Evolutionary conservation across 495 filamentous ascomycete species (phyloP).

Genomic region (Podospora pseudopauciseta): DNA sequence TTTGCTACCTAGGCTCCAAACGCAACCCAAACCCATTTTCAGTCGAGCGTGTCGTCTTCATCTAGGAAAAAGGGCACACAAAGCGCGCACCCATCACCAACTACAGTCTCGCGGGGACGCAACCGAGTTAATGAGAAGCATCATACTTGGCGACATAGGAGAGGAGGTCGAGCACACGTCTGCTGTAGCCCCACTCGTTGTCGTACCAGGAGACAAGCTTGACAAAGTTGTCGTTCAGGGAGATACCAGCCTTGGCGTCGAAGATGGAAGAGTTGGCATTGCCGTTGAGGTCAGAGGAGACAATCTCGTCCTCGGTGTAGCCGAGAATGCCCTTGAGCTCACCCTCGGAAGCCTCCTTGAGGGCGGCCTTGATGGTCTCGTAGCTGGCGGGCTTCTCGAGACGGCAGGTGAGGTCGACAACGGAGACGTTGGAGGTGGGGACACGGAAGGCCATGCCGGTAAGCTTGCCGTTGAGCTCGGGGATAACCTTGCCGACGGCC

Average conservation of each 20-base stretch:
- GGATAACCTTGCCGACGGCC: slow-evolving; percentile 99
- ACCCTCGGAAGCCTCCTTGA: slow-evolving; percentile 86
- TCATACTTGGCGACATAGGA: slow-evolving; percentile 91
- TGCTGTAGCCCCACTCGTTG: slow-evolving; percentile 85
- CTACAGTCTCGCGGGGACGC: slow-evolving; percentile 21
- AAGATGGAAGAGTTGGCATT: slow-evolving; percentile 93
- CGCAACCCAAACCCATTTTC: slow-evolving; percentile 7
- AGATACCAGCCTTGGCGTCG: slow-evolving; percentile 98
- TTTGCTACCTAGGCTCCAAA: slow-evolving; percentile 9
- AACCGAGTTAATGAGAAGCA: slow-evolving; percentile 35
- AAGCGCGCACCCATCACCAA: slow-evolving; percentile 13
- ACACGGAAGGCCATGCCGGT: slow-evolving; percentile 99
- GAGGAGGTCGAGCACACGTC: slow-evolving; percentile 96
- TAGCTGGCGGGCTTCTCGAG: slow-evolving; percentile 86
- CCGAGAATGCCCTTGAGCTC: slow-evolving; percentile 84
- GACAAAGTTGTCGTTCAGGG: slow-evolving; percentile 96
- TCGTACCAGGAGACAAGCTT: slow-evolving; percentile 99
- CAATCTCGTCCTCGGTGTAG: slow-evolving; percentile 97
- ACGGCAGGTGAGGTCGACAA: slow-evolving; percentile 94
- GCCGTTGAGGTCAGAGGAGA: slow-evolving; percentile 91
- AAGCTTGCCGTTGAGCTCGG: slow-evolving; percentile 95
- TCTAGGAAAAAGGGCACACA: slow-evolving; percentile 10
- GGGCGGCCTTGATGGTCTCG: slow-evolving; percentile 85
- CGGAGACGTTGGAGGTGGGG: slow-evolving; percentile 96
- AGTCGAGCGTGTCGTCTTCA: background rate